phyloP scores from a whole-genome alignment of 805 yeast genomes.

The Millerago galiae region DNA sequence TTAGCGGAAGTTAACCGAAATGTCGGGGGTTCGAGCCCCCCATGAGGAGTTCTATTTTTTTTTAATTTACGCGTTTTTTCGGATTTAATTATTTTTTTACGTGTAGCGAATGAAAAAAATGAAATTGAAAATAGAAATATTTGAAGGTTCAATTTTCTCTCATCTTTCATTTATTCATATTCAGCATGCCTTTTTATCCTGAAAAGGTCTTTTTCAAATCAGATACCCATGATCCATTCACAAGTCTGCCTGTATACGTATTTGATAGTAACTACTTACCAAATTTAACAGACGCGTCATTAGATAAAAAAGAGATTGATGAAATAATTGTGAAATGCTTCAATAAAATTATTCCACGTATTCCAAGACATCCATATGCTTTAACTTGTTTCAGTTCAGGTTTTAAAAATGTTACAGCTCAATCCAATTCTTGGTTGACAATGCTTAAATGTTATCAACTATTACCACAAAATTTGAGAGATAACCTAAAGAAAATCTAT shows the following conservation, averaged over 20 bases:
- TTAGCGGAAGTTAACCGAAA: conserved; percentile 10
- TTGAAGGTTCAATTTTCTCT: background rate
- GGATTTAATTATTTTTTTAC: background rate
- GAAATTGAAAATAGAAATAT: background rate
- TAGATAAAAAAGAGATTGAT: conserved; percentile 31
- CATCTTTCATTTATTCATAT: too few relatives aligned
- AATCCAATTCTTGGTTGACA: conserved; percentile 56
- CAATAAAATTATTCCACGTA: conserved; percentile 43
- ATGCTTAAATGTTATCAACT: conserved; percentile 53
- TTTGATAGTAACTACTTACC: conserved; percentile 83
- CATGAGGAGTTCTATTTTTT: conserved; percentile 11
- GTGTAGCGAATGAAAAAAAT: background rate
- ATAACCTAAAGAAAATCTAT: conserved; percentile 53
- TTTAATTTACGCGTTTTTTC: background rate
- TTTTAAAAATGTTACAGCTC: conserved; percentile 40
- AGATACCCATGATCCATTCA: conserved; percentile 56
- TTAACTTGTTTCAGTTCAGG: conserved; percentile 81
- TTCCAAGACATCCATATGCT: conserved; percentile 62
- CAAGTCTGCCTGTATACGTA: conserved; percentile 67
- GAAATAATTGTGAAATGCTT: conserved; percentile 44
- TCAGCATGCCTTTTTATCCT: conserved; percentile 21
- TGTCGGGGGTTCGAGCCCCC: conserved; percentile 21
- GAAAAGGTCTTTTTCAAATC: conserved; percentile 51
- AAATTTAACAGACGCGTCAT: conserved; percentile 36
- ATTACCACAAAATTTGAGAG: conserved; percentile 50